These are phyloP conservation scores for Teunomyces lycoperdinae DNA, from an alignment of 805 yeast genomes.

Conservation along the genomic window DNA sequence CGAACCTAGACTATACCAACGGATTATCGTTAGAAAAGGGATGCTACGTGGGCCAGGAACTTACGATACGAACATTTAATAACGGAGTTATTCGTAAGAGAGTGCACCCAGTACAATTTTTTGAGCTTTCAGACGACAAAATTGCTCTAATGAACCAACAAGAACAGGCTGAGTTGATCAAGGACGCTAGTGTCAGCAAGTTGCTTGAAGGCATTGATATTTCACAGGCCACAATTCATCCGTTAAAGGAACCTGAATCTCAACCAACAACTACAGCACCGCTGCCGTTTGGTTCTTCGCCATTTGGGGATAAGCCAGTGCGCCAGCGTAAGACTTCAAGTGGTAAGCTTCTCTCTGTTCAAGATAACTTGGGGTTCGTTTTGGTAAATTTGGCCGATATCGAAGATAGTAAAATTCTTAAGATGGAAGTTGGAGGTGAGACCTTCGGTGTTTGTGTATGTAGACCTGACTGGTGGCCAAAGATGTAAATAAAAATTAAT, in stretches of 20 bases:
- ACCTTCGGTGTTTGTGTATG: constrained; percentile 49
- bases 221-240: constrained; percentile 15
- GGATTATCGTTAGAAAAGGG: constrained; percentile 89
- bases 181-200: constrained; percentile 17
- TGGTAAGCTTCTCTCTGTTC: constrained; percentile 58
- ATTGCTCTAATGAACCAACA: constrained; percentile 15
- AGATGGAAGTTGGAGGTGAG: constrained; percentile 23
- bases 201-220: constrained; percentile 13
- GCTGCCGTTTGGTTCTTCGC: constrained; percentile 29
- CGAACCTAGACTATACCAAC: constrained; percentile 74
- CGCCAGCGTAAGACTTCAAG: constrained; percentile 42
- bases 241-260: constrained; percentile 17
- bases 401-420: constrained; percentile 40
- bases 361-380: constrained; percentile 66
- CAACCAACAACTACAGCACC: constrained; percentile 6
- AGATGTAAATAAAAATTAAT: constrained; percentile 13
- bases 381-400: constrained; percentile 46
- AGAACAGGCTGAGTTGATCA: constrained; percentile 12
- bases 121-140: constrained; percentile 13
- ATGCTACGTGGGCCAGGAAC: constrained; percentile 94
- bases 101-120: constrained; percentile 60
- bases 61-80: constrained; percentile 83
- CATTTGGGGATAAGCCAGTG: constrained; percentile 35
- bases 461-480: constrained; percentile 79
- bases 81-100: constrained; percentile 83